Evolutionary conservation across 176 grass and related monocot genomes (phyloP).

Genomic region (Poa pratensis): DNA sequence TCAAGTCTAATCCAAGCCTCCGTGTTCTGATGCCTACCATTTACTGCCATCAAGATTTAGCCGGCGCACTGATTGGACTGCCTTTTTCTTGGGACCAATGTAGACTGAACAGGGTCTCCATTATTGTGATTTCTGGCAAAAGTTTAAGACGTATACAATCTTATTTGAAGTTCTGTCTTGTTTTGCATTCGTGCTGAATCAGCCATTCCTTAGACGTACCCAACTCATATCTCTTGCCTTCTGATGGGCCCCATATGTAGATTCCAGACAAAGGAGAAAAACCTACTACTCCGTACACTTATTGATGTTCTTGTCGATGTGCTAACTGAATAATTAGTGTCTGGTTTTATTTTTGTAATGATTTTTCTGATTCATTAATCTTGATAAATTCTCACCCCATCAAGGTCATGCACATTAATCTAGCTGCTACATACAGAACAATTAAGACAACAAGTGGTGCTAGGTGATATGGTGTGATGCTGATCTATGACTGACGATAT

Average conservation of each 20-base stretch:
- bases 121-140: conserved; percentile 63
- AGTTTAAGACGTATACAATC: conserved; percentile 41
- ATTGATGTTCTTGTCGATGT: conserved; percentile 37
- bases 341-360: conserved; percentile 32
- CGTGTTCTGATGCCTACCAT: conserved; percentile 46
- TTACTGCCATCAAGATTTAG: conserved; percentile 42
- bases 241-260: conserved; percentile 33
- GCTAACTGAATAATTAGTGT: conserved; percentile 35
- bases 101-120: conserved; percentile 51
- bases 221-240: conserved; percentile 38
- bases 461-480: conserved; percentile 33
- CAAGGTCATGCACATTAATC: conserved; percentile 34
- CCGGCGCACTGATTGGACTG: conserved; percentile 48
- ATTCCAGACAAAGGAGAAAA: conserved; percentile 43
- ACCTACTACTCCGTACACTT: conserved; percentile 41
- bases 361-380: conserved; percentile 35
- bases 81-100: conserved; percentile 49
- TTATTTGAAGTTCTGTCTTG: conserved; percentile 51
- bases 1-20: conserved; percentile 41
- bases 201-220: conserved; percentile 24
- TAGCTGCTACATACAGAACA: not conserved
- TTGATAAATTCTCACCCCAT: conserved; percentile 34
- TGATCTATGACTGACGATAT: conserved; percentile 27
- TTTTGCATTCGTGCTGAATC: conserved; percentile 43
- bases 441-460: conserved; percentile 13